Evolutionary conservation across 345 rosid genomes (phyloP).

Genomic region (Brassica rapa): DNA sequence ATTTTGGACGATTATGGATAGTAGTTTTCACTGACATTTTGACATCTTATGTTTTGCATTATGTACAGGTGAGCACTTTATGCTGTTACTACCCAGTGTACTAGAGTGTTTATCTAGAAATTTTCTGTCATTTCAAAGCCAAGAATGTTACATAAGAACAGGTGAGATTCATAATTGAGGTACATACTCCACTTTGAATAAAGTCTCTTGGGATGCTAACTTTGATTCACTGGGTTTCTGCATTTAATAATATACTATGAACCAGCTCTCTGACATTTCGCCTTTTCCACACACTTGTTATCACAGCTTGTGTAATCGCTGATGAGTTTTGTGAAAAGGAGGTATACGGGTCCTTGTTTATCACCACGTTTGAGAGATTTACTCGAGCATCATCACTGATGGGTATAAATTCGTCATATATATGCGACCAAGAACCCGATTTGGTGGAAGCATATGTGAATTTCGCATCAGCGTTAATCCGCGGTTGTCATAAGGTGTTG

Average conservation of each 20-base stretch:
- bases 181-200: neutral
- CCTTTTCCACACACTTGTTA: neutral
- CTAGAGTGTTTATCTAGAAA: conserved; percentile 85
- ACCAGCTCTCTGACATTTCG: conserved; percentile 18
- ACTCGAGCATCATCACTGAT: conserved; percentile 54
- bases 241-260: neutral
- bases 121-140: conserved; percentile 75
- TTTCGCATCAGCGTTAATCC: conserved; percentile 78
- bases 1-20: conserved; percentile 3
- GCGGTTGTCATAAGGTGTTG: conserved; percentile 74
- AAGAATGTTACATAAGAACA: conserved; percentile 87
- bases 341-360: conserved; percentile 68
- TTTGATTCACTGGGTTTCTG: no score
- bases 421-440: conserved; percentile 99
- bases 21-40: no score
- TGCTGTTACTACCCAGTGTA: conserved; percentile 67
- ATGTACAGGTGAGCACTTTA: conserved; percentile 79
- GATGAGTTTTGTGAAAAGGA: conserved; percentile 92
- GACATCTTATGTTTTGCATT: conserved; percentile 14
- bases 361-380: no score
- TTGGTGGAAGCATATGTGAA: conserved; percentile 91
- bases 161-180: conserved; percentile 50
- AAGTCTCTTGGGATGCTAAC: no score
- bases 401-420: conserved; percentile 85
- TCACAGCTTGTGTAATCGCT: conserved; percentile 78